phyloP scores from a whole-genome alignment of 805 yeast species.

The Metschnikowia peoriensis region DNA sequence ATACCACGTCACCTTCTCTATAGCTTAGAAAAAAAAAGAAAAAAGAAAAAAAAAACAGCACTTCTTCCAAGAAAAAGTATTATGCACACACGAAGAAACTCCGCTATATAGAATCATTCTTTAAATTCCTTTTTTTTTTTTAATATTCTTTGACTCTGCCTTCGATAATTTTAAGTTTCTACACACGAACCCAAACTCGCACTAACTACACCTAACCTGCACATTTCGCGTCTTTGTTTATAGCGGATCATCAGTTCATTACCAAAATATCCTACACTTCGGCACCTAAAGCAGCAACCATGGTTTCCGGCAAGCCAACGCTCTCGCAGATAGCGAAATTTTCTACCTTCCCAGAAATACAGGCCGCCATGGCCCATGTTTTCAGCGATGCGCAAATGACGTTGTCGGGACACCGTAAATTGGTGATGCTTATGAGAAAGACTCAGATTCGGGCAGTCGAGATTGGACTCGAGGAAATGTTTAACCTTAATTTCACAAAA shows the following conservation, averaged over 20 bases:
- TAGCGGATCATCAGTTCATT: slow-evolving; percentile 42
- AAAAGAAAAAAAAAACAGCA: too few species aligned
- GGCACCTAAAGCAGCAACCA: slow-evolving; percentile 26
- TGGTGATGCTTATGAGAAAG: slow-evolving; percentile 59
- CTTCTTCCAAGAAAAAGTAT: too few species aligned
- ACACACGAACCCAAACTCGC: too few species aligned
- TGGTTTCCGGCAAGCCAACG: slow-evolving; percentile 16
- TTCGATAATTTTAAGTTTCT: too few species aligned
- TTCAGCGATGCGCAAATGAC: slow-evolving; percentile 80
- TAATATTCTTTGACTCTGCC: too few species aligned
- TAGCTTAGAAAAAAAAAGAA: too few species aligned
- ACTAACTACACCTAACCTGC: neutral
- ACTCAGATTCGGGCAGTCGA: slow-evolving; percentile 56
- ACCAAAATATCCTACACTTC: slow-evolving; percentile 71
- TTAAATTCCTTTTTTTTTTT: too few species aligned
- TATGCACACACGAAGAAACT: too few species aligned
- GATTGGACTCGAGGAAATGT: slow-evolving; percentile 54
- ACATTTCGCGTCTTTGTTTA: slow-evolving; percentile 8
- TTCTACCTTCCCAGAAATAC: slow-evolving; percentile 9
- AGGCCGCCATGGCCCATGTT: slow-evolving; percentile 54
- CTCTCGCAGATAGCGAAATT: slow-evolving; percentile 11
- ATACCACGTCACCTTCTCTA: too few species aligned
- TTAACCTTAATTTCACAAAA: slow-evolving; percentile 57
- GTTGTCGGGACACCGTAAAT: slow-evolving; percentile 74
- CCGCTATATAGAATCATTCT: too few species aligned